These are phyloP conservation scores for Bacidia gigantensis DNA, from an alignment of 495 filamentous ascomycete genomes.

Conservation along the genomic window DNA sequence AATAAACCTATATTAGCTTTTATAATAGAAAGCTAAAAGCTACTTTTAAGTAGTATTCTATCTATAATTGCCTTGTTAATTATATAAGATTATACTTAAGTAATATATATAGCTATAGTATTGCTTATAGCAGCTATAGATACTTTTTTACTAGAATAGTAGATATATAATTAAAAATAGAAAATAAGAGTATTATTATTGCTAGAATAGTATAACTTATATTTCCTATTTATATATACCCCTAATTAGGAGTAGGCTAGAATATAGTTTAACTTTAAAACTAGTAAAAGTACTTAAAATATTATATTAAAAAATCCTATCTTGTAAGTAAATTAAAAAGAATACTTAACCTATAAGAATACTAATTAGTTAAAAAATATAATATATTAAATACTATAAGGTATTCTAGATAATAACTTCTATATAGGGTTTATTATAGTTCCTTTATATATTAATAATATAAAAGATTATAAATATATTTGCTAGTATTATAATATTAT, in stretches of 20 bases:
- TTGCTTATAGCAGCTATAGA: neutral
- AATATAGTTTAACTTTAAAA: neutral
- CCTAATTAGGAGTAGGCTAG: neutral
- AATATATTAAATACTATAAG: too few species aligned
- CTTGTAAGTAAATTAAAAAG: neutral
- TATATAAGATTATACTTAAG: neutral
- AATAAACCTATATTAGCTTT: neutral
- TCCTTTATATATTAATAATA: neutral
- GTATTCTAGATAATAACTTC: too few species aligned
- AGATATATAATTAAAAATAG: neutral
- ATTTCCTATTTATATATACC: neutral
- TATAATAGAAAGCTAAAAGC: neutral
- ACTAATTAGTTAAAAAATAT: too few species aligned
- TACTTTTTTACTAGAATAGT: neutral
- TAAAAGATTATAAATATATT: neutral
- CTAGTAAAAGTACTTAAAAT: constrained; percentile 1
- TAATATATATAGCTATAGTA: neutral
- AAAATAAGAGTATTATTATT: too few species aligned
- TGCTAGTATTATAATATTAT: neutral
- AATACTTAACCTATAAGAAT: neutral
- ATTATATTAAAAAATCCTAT: neutral
- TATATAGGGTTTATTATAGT: neutral
- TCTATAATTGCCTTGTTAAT: too few species aligned
- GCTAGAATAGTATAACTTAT: neutral
- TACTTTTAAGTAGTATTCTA: neutral